Conservation (phyloP, 2,329 filamentous ascomycete genomes). For the Fusarium pseudograminearum region DNA sequence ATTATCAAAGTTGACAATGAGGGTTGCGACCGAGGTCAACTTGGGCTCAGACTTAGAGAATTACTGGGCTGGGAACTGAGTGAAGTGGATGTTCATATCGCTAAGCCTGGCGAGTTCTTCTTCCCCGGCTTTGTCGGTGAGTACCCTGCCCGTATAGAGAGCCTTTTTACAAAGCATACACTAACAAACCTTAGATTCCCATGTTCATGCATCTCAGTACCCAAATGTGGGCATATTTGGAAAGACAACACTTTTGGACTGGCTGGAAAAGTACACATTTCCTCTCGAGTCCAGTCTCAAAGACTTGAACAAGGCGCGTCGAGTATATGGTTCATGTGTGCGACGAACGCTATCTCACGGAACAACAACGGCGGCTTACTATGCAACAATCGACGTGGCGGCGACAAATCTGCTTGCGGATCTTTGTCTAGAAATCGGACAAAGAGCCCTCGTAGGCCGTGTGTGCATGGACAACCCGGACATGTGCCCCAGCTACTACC, state of each 20-base stretch:
- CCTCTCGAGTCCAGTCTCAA: conserved; percentile 85
- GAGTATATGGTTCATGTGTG: conserved; percentile 83
- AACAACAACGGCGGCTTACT: conserved; percentile 95
- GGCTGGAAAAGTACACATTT: conserved; percentile 95
- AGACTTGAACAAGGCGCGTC: conserved; percentile 70
- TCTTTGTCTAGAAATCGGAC: conserved; percentile 82
- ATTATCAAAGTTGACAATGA: conserved; percentile 62
- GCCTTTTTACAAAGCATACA: neutral
- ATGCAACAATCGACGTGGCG: conserved; percentile 86
- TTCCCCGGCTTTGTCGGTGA: conserved; percentile 85
- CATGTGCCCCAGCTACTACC: conserved; percentile 80
- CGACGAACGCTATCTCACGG: conserved; percentile 86
- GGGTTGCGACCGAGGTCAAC: conserved; percentile 49
- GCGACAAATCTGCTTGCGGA: conserved; percentile 93
- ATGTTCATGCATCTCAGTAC: conserved; percentile 95
- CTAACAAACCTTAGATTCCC: conserved; percentile 74
- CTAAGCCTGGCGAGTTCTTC: conserved; percentile 74
- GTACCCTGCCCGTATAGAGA: conserved; percentile 32
- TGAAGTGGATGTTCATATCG: conserved; percentile 54
- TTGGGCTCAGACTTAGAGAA: conserved; percentile 53
- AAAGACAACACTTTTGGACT: conserved; percentile 90
- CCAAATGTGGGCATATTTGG: conserved; percentile 95
- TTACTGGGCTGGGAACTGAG: conserved; percentile 59
- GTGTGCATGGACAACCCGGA: conserved; percentile 89
- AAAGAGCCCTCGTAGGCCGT: conserved; percentile 89